Evolutionary conservation across 2,329 filamentous ascomycete genomes (phyloP).

Genomic region (Pseudohalonectria lignicola): DNA sequence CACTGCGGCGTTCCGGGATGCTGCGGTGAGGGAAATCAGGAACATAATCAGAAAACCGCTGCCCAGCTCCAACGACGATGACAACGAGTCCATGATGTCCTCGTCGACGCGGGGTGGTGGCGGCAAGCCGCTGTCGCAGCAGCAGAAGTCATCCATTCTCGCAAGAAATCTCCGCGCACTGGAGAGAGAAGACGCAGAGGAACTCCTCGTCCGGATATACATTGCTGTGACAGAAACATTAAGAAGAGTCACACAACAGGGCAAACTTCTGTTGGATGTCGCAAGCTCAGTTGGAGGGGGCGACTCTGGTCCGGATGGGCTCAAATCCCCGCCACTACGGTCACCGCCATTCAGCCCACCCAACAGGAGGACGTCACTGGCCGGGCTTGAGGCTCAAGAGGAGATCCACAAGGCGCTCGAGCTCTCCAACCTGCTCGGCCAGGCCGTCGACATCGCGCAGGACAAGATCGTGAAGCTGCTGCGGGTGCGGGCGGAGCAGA

Average conservation of each 20-base stretch:
- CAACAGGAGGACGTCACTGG: conserved; percentile 23
- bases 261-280: conserved; percentile 90
- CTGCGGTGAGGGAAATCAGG: conserved; percentile 77
- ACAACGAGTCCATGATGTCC: conserved; percentile 82
- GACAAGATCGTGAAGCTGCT: conserved; percentile 67
- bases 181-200: conserved; percentile 75
- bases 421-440: conserved; percentile 64
- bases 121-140: conserved; percentile 53
- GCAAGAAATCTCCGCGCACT: conserved; percentile 80
- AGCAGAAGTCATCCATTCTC: conserved; percentile 82
- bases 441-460: conserved; percentile 71
- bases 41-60: conserved; percentile 73
- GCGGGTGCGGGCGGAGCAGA: conserved; percentile 67
- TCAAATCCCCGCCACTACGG: conserved; percentile 35
- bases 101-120: conserved; percentile 65
- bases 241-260: conserved; percentile 75
- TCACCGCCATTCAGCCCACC: conserved; percentile 43
- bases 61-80: conserved; percentile 88
- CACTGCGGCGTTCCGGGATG: conserved; percentile 73
- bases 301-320: conserved; percentile 19
- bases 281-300: conserved; percentile 59
- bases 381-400: conserved; percentile 48
- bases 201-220: conserved; percentile 72
- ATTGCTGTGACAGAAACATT: conserved; percentile 80
- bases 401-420: conserved; percentile 69